A percentile compares a stretch with the other conserved stretches of the same genome.
These are phyloP conservation scores for Tephrocybe sp. DNA, from an alignment of 768 basidiomycete species.

Conservation along the genomic window DNA sequence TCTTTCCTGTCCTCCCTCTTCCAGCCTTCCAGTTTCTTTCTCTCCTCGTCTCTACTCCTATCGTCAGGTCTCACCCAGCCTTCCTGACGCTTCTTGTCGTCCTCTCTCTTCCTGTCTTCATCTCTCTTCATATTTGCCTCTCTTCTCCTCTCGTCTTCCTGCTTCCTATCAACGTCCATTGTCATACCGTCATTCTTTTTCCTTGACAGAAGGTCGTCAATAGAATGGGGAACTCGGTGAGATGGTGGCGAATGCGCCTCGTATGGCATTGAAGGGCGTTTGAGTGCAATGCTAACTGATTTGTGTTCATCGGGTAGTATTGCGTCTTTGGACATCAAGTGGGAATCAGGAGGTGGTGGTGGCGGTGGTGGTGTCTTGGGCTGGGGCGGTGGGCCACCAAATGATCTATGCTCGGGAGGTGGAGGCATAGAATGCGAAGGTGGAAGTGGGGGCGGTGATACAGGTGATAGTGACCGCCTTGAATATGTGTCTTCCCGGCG, in stretches of 20 bases:
- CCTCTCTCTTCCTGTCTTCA: constrained; percentile 1
- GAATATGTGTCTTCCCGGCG: constrained; percentile 21
- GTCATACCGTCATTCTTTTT: constrained; percentile 3
- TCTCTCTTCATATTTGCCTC: neutral
- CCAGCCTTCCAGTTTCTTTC: constrained; percentile 2
- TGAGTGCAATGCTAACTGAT: constrained; percentile 43
- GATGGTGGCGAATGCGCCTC: constrained; percentile 47
- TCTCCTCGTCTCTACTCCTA: neutral
- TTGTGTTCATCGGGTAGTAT: constrained; percentile 32
- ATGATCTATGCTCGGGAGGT: constrained; percentile 17
- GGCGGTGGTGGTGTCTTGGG: constrained; percentile 27
- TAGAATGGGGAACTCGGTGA: constrained; percentile 25
- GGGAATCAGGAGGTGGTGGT: constrained; percentile 33
- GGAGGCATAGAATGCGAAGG: constrained; percentile 14
- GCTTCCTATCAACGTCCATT: neutral
- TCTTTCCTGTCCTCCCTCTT: constrained; percentile 21
- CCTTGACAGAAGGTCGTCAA: constrained; percentile 8
- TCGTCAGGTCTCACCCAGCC: neutral
- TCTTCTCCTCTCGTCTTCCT: constrained; percentile 5
- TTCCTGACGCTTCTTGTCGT: neutral
- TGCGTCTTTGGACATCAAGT: constrained; percentile 20
- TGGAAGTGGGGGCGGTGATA: constrained; percentile 23
- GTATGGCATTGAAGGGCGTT: constrained; percentile 45
- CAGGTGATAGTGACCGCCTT: no score
- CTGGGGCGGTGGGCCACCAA: constrained; percentile 16